Conservation (phyloP, 2,329 filamentous ascomycete species). For the Alternaria rosae region DNA sequence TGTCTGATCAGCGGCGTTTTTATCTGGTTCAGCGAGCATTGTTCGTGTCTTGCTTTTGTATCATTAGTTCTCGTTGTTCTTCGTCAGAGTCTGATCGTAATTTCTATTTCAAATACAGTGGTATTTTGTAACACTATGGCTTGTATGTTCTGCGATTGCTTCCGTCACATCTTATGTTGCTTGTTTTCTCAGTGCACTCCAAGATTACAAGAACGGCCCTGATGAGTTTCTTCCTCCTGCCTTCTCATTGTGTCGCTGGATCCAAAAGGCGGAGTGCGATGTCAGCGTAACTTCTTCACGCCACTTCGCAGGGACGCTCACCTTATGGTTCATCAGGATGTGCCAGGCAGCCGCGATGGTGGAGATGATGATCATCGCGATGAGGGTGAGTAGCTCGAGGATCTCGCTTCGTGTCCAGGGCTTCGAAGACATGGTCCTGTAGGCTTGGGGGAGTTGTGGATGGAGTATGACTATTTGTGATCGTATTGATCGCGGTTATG, state of each 20-base stretch:
- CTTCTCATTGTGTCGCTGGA: background rate
- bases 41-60: background rate
- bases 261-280: accelerated
- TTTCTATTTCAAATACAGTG: conserved; percentile 3
- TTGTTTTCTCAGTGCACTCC: background rate
- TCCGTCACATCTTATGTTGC: background rate
- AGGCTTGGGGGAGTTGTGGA: background rate
- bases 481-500: accelerated
- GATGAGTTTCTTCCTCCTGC: background rate
- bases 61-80: background rate
- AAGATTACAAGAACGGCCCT: background rate
- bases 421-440: background rate
- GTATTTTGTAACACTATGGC: background rate
- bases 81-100: background rate
- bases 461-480: background rate
- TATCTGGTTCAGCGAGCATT: background rate
- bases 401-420: background rate
- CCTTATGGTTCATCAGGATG: background rate
- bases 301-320: background rate
- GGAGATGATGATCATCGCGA: background rate
- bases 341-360: background rate
- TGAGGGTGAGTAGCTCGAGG: background rate
- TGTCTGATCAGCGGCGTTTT: conserved; percentile 6
- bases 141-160: background rate
- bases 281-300: background rate